A percentile compares a stretch with the other conserved stretches of the same genome.
phyloP scores from a whole-genome alignment of 768 basidiomycete genomes.

The Krasilnikovozyma curviuscula region DNA sequence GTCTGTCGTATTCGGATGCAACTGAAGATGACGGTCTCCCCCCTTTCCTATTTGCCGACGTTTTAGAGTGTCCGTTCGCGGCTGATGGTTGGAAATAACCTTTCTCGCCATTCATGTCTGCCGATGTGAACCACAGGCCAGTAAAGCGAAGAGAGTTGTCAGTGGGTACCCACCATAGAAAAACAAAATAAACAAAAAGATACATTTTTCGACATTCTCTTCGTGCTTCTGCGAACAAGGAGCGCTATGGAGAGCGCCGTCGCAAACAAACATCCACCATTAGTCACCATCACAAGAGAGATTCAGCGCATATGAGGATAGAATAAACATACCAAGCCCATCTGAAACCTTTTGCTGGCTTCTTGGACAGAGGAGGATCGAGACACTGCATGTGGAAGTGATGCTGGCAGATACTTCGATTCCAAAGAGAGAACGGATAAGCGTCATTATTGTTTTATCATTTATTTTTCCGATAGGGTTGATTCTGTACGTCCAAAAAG shows the following conservation, averaged over 20 bases:
- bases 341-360: constrained; percentile 9
- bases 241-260: background rate
- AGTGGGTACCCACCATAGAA: too few relatives aligned
- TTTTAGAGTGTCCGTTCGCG: too few relatives aligned
- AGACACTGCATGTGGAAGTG: constrained; percentile 8
- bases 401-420: constrained; percentile 1
- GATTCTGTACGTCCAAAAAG: background rate
- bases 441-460: background rate
- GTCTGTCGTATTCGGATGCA: too few relatives aligned
- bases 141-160: too few relatives aligned
- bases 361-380: background rate
- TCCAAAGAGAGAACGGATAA: background rate
- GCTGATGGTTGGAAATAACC: too few relatives aligned
- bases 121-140: too few relatives aligned
- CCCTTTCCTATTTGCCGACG: too few relatives aligned
- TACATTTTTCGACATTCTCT: background rate
- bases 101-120: too few relatives aligned
- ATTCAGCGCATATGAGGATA: background rate
- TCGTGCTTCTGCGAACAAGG: background rate
- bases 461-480: background rate
- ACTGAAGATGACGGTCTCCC: too few relatives aligned
- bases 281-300: background rate
- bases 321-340: background rate
- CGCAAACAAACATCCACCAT: background rate
- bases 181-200: too few relatives aligned